A percentile compares a stretch with the other conserved stretches of the same genome.
phyloP scores from a whole-genome alignment of 2,329 filamentous ascomycete genomes.

The Phialocephala subalpina region DNA sequence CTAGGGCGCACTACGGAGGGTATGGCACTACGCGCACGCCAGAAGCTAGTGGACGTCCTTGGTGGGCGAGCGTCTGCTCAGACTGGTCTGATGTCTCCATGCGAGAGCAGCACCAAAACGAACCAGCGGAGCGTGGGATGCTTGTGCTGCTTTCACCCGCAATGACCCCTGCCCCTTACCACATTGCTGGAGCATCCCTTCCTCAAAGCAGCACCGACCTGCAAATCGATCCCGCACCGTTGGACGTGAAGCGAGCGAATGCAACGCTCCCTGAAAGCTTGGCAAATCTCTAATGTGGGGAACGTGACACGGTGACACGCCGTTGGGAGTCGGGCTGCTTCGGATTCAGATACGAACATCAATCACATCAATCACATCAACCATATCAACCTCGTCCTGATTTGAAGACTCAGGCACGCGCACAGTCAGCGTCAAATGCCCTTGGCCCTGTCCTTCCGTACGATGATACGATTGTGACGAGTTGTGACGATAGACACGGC shows the following conservation, averaged over 20 bases:
- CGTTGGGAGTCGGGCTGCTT: background rate
- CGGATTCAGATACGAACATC: constrained; percentile 1
- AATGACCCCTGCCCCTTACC: background rate
- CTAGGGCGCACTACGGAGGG: too few species aligned
- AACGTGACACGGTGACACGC: constrained; percentile 19
- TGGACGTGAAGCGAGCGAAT: background rate
- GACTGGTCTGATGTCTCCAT: background rate
- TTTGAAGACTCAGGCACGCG: background rate
- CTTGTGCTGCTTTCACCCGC: constrained; percentile 13
- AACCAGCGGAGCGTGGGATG: background rate
- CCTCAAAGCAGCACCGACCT: constrained; percentile 1
- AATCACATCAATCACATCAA: background rate
- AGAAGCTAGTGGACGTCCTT: background rate
- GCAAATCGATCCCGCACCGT: constrained; percentile 15
- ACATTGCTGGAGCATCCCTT: constrained; percentile 5
- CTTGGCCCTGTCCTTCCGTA: background rate
- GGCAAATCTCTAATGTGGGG: constrained; percentile 9
- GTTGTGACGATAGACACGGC: constrained; percentile 6
- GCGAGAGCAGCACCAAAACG: background rate
- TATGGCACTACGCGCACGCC: background rate
- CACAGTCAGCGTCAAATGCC: constrained; percentile 6
- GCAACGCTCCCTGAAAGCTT: constrained; percentile 10
- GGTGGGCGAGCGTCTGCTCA: background rate
- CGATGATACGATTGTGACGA: constrained; percentile 15
- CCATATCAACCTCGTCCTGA: background rate